These are phyloP conservation scores for Oryza rufipogon DNA, from an alignment of 176 grass and related monocot species.

Conservation along the genomic window DNA sequence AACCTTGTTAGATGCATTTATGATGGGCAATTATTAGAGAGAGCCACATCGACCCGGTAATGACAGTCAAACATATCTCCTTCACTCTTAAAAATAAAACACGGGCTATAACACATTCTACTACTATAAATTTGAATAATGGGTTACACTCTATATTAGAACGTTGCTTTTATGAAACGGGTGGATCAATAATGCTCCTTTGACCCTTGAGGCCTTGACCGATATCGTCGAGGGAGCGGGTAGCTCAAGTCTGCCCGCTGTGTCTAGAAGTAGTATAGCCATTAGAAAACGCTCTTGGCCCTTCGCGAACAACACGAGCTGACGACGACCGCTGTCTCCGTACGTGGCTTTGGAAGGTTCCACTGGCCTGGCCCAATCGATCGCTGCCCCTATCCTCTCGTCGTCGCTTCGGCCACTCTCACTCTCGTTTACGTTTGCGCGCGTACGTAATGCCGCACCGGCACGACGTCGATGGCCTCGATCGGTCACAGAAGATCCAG, in stretches of 20 bases:
- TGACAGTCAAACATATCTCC: too few relatives aligned
- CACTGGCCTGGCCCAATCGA: background rate
- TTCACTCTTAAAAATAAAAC: too few relatives aligned
- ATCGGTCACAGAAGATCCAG: background rate
- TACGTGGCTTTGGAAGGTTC: background rate
- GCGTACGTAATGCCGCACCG: background rate
- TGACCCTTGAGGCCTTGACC: background rate
- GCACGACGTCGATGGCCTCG: background rate
- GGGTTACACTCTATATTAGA: too few relatives aligned
- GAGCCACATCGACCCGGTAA: too few relatives aligned
- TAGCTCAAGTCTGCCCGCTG: background rate
- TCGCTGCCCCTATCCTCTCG: background rate
- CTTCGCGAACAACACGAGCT: constrained; percentile 17
- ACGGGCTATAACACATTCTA: too few relatives aligned
- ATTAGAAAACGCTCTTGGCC: constrained; percentile 1
- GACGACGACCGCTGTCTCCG: background rate
- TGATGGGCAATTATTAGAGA: too few relatives aligned
- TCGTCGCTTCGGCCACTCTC: background rate
- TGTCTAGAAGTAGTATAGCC: background rate
- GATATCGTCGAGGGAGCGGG: background rate
- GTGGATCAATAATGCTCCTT: too few relatives aligned
- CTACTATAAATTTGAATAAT: too few relatives aligned
- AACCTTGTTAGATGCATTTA: too few relatives aligned
- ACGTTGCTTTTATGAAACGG: too few relatives aligned
- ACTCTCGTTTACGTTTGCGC: background rate